phyloP scores from a whole-genome alignment of 1,284 basidiomycete genomes.

The Ceratobasidium sp. region DNA sequence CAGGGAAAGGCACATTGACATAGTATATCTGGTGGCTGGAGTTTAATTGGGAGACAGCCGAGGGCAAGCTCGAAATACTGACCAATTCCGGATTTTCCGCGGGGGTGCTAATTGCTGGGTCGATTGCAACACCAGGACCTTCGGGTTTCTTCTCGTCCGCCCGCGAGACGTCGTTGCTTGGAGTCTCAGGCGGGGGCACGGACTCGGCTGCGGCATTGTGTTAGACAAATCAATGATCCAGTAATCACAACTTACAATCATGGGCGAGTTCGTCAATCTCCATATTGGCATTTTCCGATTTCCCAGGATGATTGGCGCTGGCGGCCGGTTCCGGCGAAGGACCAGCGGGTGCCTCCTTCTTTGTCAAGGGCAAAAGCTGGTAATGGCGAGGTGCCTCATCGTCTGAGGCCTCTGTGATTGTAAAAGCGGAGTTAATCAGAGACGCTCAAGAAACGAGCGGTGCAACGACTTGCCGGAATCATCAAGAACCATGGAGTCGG shows the following conservation, averaged over 20 bases:
- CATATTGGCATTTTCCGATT: conserved; percentile 14
- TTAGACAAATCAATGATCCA: background rate
- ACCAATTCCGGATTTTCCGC: conserved; percentile 37
- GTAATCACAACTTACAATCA: conserved; percentile 11
- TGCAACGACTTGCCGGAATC: conserved; percentile 16
- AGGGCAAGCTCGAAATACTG: background rate
- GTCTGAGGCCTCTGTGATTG: conserved; percentile 26
- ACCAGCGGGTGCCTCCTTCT: conserved; percentile 15
- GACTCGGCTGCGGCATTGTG: conserved; percentile 21
- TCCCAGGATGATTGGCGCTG: conserved; percentile 21
- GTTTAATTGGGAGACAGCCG: background rate
- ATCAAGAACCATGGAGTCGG: conserved; percentile 19
- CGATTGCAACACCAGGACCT: background rate
- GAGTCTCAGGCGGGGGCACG: background rate
- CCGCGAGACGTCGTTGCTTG: background rate
- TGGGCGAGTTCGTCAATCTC: conserved; percentile 8
- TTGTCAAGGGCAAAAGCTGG: conserved; percentile 32
- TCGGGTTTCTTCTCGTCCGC: background rate
- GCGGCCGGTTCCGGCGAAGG: background rate
- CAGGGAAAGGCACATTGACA: conserved; percentile 27
- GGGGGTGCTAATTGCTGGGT: background rate
- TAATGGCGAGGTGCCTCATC: conserved; percentile 34
- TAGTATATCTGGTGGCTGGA: conserved; percentile 25
- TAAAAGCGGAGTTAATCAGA: background rate
- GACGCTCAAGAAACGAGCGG: background rate